These are phyloP conservation scores for Saturnispora sekii DNA, from an alignment of 805 yeast genomes.

Conservation along the genomic window DNA sequence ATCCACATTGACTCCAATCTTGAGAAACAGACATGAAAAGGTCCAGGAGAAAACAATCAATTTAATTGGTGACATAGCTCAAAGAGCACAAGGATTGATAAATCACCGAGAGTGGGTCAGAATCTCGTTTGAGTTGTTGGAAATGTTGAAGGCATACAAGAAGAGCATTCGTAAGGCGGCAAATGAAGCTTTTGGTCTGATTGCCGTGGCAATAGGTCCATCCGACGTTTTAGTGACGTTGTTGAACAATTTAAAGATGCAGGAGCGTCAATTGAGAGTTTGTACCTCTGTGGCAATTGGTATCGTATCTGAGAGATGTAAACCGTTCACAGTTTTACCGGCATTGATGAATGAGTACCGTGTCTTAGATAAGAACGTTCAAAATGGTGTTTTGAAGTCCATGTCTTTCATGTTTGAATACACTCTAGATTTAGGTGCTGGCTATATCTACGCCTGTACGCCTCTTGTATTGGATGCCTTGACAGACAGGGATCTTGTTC, in stretches of 20 bases:
- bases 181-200: constrained; percentile 81
- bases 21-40: constrained; percentile 80
- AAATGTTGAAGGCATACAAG: constrained; percentile 73
- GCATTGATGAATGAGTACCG: constrained; percentile 93
- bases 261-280: constrained; percentile 92
- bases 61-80: constrained; percentile 76
- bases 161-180: constrained; percentile 77
- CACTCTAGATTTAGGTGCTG: constrained; percentile 68
- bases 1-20: constrained; percentile 84
- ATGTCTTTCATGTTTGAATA: constrained; percentile 88
- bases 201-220: constrained; percentile 91
- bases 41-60: constrained; percentile 80
- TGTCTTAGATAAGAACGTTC: constrained; percentile 86
- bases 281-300: constrained; percentile 98
- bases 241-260: constrained; percentile 76
- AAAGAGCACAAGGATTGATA: constrained; percentile 67
- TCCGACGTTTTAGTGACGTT: constrained; percentile 84
- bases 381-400: constrained; percentile 90
- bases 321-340: constrained; percentile 89
- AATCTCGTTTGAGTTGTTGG: constrained; percentile 81
- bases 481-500: constrained; percentile 83
- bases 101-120: constrained; percentile 97
- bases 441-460: constrained; percentile 70
- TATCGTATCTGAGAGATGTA: constrained; percentile 87
- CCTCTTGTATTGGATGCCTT: constrained; percentile 84